phyloP scores from a whole-genome alignment of 495 filamentous ascomycete species.

The Penicillium waksmanii region DNA sequence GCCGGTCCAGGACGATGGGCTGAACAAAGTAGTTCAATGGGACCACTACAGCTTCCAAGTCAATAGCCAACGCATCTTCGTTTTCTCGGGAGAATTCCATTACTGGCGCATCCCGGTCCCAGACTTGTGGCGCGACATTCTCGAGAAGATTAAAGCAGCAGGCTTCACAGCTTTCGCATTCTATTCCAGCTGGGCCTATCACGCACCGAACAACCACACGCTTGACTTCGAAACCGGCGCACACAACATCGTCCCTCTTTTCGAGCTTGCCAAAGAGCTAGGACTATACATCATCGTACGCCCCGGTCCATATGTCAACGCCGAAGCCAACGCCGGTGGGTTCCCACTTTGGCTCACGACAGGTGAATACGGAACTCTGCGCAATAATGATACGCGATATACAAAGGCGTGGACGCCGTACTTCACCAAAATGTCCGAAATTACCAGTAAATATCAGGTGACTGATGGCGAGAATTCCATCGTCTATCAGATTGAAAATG shows the following conservation, averaged over 20 bases:
- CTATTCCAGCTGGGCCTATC: constrained; percentile 62
- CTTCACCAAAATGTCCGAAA: constrained; percentile 49
- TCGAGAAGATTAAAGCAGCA: constrained; percentile 66
- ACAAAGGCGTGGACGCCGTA: constrained; percentile 56
- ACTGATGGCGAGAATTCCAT: constrained; percentile 60
- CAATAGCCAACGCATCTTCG: constrained; percentile 57
- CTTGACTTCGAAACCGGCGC: constrained; percentile 62
- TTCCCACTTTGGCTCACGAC: constrained; percentile 65
- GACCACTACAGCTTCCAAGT: constrained; percentile 64
- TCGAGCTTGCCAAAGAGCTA: constrained; percentile 57
- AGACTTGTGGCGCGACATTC: constrained; percentile 60
- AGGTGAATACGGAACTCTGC: constrained; percentile 59
- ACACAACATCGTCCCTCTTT: constrained; percentile 55
- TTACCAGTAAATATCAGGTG: constrained; percentile 56
- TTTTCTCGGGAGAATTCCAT: constrained; percentile 65
- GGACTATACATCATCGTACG: constrained; percentile 45
- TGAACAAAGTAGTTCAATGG: constrained; percentile 56
- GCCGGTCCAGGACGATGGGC: constrained; percentile 54
- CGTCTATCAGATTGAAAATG: constrained; percentile 64
- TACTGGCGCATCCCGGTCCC: constrained; percentile 65
- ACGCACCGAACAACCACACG: constrained; percentile 51
- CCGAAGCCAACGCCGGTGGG: constrained; percentile 60
- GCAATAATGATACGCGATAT: constrained; percentile 61
- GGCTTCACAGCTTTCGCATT: constrained; percentile 60
- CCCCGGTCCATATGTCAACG: constrained; percentile 50